These are phyloP conservation scores for Alternaria ventricosa DNA, from an alignment of 2,329 filamentous ascomycete species.

Conservation along the genomic window DNA sequence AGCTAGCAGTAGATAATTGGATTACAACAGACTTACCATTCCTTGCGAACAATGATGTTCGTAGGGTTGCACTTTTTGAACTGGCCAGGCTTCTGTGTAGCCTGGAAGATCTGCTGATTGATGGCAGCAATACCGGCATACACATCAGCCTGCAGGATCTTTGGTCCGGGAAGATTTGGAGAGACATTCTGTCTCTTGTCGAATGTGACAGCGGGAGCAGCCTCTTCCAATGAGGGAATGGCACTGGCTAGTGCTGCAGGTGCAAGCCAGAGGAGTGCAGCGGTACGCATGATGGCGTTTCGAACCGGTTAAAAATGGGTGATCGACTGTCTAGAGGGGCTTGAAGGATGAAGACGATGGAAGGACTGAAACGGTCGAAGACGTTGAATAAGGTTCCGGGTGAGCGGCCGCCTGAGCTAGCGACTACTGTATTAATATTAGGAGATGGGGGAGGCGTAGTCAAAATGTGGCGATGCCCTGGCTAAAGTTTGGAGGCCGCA, in stretches of 20 bases:
- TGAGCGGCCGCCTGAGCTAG: constrained; percentile 8
- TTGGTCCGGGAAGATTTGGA: constrained; percentile 15
- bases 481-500: constrained; percentile 6
- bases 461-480: constrained; percentile 18
- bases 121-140: constrained; percentile 31
- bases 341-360: constrained; percentile 9
- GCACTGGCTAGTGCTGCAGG: constrained; percentile 23
- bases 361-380: constrained; percentile 2
- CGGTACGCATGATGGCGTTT: constrained; percentile 26
- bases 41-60: constrained; percentile 50
- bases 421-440: constrained; percentile 16
- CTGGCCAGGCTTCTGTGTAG: constrained; percentile 23
- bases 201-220: constrained; percentile 11
- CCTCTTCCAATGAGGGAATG: constrained; percentile 17
- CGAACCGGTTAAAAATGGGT: constrained; percentile 13
- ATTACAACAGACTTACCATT: constrained; percentile 47
- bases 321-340: not conserved
- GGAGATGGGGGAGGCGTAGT: constrained; percentile 3
- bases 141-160: constrained; percentile 29
- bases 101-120: constrained; percentile 37
- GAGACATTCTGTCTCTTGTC: constrained; percentile 25
- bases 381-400: constrained; percentile 17
- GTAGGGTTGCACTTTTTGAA: constrained; percentile 45
- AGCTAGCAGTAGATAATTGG: not conserved
- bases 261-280: constrained; percentile 24